phyloP scores from a whole-genome alignment of 2,329 filamentous ascomycete genomes.

The Exophiala viscosa region DNA sequence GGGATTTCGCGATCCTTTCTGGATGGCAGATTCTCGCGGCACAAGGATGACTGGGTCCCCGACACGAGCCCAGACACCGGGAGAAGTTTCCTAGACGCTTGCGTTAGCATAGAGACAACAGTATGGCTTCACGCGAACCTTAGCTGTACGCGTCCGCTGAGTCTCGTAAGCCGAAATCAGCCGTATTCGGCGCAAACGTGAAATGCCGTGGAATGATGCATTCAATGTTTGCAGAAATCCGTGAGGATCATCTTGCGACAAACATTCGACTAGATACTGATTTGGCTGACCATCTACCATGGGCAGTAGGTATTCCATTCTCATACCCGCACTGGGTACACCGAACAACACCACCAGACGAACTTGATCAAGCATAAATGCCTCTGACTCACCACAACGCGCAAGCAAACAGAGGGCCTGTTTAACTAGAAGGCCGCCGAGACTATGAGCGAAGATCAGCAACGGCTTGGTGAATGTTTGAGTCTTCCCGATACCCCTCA shows the following conservation, averaged over 20 bases:
- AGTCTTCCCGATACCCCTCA: conserved; percentile 1
- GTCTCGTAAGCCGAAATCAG: conserved; percentile 16
- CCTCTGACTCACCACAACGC: background rate
- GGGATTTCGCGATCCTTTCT: background rate
- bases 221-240: conserved; percentile 3
- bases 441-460: conserved; percentile 22
- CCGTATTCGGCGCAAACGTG: background rate
- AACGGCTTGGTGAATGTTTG: conserved; percentile 5
- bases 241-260: background rate
- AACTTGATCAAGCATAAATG: background rate
- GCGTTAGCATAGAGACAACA: background rate
- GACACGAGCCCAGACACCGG: background rate
- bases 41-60: conserved; percentile 1
- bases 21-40: conserved; percentile 2
- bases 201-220: conserved; percentile 4
- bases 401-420: conserved; percentile 4
- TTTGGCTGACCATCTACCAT: conserved; percentile 24
- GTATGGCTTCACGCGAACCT: background rate
- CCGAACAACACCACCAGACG: conserved; percentile 25
- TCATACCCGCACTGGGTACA: conserved; percentile 25
- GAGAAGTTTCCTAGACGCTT: background rate
- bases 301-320: conserved; percentile 10
- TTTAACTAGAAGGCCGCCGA: conserved; percentile 21
- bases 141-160: conserved; percentile 5
- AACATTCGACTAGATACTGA: background rate